Percentiles rank a stretch among this genome's conserved stretches.
phyloP scores from a whole-genome alignment of 1,284 basidiomycete genomes.

The Apiotrichum domesticum region DNA sequence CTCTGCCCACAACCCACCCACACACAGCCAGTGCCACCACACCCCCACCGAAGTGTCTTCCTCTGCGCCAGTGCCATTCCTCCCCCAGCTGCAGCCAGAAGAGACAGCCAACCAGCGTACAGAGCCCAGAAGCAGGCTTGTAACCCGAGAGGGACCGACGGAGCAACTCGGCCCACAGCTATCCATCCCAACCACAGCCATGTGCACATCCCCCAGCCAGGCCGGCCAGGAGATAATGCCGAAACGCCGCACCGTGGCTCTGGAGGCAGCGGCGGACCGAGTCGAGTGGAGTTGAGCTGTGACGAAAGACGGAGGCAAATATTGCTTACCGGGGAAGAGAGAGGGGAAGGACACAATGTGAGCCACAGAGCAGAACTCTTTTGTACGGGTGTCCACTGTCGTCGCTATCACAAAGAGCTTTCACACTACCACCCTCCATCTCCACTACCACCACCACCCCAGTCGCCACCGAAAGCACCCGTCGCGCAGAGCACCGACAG shows the following conservation, averaged over 20 bases:
- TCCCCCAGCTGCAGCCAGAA: not conserved
- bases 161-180: not conserved
- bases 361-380: not conserved
- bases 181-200: not conserved
- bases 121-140: too few species aligned
- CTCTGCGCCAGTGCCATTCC: too few species aligned
- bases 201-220: not conserved
- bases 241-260: not conserved
- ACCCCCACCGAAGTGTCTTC: too few species aligned
- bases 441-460: not conserved
- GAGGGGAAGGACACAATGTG: not conserved
- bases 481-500: not conserved
- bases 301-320: too few species aligned
- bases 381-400: not conserved
- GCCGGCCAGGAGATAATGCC: not conserved
- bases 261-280: not conserved
- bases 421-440: not conserved
- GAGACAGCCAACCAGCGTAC: not conserved
- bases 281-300: too few species aligned
- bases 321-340: too few species aligned
- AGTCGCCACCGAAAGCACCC: not conserved
- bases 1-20: too few species aligned
- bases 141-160: not conserved
- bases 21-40: too few species aligned
- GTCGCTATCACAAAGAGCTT: too few species aligned